These are phyloP conservation scores for Suhomyces maxii DNA, from an alignment of 1,139 yeast species.

Conservation along the genomic window DNA sequence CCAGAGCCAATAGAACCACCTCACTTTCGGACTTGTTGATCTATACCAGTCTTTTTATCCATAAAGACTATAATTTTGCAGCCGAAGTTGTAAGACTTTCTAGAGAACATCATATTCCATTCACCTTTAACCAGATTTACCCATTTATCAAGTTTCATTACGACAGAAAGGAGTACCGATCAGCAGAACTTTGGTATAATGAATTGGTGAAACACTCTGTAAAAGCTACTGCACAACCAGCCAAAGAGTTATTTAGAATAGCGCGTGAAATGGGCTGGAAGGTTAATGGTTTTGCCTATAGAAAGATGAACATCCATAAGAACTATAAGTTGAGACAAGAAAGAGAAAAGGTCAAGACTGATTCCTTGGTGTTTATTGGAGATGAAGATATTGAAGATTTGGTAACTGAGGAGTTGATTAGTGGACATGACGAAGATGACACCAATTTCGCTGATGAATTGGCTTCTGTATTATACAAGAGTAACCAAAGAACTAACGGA, in stretches of 20 bases:
- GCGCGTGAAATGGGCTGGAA: conserved; percentile 42
- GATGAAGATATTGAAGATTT: conserved; percentile 18
- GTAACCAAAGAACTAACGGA: not conserved
- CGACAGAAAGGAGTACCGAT: conserved; percentile 27
- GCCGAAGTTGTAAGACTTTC: conserved; percentile 28
- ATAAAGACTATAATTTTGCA: conserved; percentile 39
- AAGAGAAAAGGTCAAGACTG: conserved; percentile 20
- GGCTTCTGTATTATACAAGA: conserved; percentile 17
- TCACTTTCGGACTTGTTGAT: conserved; percentile 35
- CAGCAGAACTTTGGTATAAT: conserved; percentile 42
- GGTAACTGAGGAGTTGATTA: conserved; percentile 24
- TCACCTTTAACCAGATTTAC: conserved; percentile 41
- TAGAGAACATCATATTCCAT: conserved; percentile 29
- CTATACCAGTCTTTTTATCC: conserved; percentile 28
- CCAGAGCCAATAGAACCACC: conserved; percentile 18
- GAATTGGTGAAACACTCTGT: conserved; percentile 37
- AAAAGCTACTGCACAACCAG: conserved; percentile 26
- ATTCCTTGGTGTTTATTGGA: conserved; percentile 21
- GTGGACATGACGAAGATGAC: conserved; percentile 9
- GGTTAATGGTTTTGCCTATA: conserved; percentile 34
- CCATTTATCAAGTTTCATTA: conserved; percentile 44
- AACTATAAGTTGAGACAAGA: conserved; percentile 26
- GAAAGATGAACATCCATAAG: conserved; percentile 25
- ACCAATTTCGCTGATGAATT: conserved; percentile 23
- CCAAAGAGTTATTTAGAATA: conserved; percentile 32